Evolutionary conservation across 2,329 filamentous ascomycete species (phyloP), one percentile per base, ranked within the genome.

Genomic region (Aspergillus aculeatinus): DNA sequence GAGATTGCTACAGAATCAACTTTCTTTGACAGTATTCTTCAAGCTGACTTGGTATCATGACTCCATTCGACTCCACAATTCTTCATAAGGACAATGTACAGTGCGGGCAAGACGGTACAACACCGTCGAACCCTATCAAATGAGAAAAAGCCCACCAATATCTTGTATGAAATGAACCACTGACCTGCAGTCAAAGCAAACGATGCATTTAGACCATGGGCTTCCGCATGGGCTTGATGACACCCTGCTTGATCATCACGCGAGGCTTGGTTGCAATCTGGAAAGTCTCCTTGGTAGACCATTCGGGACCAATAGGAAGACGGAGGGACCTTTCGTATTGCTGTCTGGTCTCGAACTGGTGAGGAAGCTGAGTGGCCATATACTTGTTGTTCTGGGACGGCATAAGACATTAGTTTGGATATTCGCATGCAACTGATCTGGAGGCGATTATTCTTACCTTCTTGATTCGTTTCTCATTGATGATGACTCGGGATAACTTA

Each of bases 221-320:
- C 79, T 90, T 93, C 60, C 89, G 87, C 85, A 99, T 91, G 47
- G 95, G 90, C 69, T 87, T 85, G 76, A 99, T 92, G 66, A 96
- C 83, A 51, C 95, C 95, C 79, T 93, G 91, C 82, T 96, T 97
- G 75, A 96, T 81, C 75, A 98, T 82, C 66, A 98, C 85, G 69
- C 92, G 87, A 60, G 95, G 95, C 84, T 94, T 96, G 61, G 90
- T 96, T 62, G 86, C 86, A 68, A 89, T 87, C 81, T 98, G 93
- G 83, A 95, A 95, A 14, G 90, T 92, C 80, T 92, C 87, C 84
- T 96, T 97, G n/a, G 94, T 98, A 67, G 88, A 87, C 93, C 94
- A 99, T 77, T 99, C 94, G 16, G 90, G 91, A 1, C 95, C 95
- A 62, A 98, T 86, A 1, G 95, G 95, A 66, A 97, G 79, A 48